Evolutionary conservation across 306 rosid species (phyloP).

Genomic region (Hippophae tibetana): DNA sequence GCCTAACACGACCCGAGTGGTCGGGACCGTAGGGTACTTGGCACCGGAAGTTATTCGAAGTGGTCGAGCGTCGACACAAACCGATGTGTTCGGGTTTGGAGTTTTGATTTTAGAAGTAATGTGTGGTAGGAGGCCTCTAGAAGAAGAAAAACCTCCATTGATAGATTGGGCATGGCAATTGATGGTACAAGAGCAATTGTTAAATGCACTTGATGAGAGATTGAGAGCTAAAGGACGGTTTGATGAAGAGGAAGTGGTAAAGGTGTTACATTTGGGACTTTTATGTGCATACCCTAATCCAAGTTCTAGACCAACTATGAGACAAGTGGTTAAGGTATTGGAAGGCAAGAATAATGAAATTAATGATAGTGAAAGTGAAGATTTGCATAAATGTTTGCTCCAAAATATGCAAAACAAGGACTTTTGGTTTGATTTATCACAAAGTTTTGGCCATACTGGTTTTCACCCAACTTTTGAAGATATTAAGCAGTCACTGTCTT

Average conservation of each 20-base stretch:
- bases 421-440: slow-evolving; percentile 29
- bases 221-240: slow-evolving; percentile 33
- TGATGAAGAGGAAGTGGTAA: slow-evolving; percentile 41
- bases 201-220: slow-evolving; percentile 45
- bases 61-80: slow-evolving; percentile 60
- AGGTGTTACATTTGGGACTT: slow-evolving; percentile 61
- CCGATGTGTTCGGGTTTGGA: slow-evolving; percentile 74
- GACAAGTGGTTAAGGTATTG: slow-evolving; percentile 57
- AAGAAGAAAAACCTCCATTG: slow-evolving; percentile 52
- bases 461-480: slow-evolving; percentile 68
- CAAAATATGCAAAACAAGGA: slow-evolving; percentile 36
- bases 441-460: slow-evolving; percentile 21
- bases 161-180: slow-evolving; percentile 53
- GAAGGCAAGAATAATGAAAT: slow-evolving; percentile 46
- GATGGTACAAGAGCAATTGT: slow-evolving; percentile 38
- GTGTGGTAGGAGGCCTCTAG: slow-evolving; percentile 84
- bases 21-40: slow-evolving; percentile 75
- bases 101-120: slow-evolving; percentile 64
- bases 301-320: slow-evolving; percentile 59
- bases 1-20: slow-evolving; percentile 53
- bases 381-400: slow-evolving; percentile 40
- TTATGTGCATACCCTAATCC: slow-evolving; percentile 66
- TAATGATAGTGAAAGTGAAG: slow-evolving; percentile 38
- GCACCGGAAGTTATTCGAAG: slow-evolving; percentile 61
- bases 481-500: slow-evolving; percentile 29